Base-by-base conservation (phyloP, 2,329 filamentous ascomycete genomes). In the Phyllosticta paracitricarpa region DNA sequence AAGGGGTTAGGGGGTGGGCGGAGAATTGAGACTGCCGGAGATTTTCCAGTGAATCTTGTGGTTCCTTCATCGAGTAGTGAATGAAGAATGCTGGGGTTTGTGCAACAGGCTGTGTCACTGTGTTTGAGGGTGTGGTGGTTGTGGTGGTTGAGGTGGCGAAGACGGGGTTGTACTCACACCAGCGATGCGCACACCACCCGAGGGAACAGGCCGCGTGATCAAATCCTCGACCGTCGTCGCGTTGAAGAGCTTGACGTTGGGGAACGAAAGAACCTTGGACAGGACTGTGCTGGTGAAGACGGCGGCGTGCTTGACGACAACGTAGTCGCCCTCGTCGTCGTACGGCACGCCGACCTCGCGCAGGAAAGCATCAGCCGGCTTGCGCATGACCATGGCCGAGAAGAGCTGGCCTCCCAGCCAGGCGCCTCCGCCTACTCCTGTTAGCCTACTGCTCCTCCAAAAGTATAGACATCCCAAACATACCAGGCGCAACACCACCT, bases 161-260 rank as follows among this genome's bases (percentile, higher is more conserved):
- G 2, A 4, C 40, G 5, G 6, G 6, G n/a, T 22, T 6, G 4
- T 19, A 48, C 40, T n/a, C 17, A 48, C 91, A 69, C 91, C 91
- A 8, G 90, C 89, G 66, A 96, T 86, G 65, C 89, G 85, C 53
- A 95, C 76, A 9, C 79, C 77, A 51, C 75, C 78, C 52, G 75
- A 72, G 12, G 65, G 26, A 1, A 69, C 71, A 4, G 84, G 84
- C 54, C 91, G 89, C 22, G 91, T 96, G 76, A 97, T 93, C 65
- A 97, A 80, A 70, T 97, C 91, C 78, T 97, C 92, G 53, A 97
- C 91, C 22, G 88, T 83, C 40, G 92, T 96, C 48, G 91, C 91
- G 73, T 97, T 97, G 85, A 96, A 97, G 64, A 97, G 85, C 84
- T 97, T 97, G 71, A 96, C 84, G 76, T 97, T 96, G 65, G 89